These are phyloP conservation scores for Gelatoporia subvermispora DNA, from an alignment of 768 basidiomycete species.

Conservation along the genomic window DNA sequence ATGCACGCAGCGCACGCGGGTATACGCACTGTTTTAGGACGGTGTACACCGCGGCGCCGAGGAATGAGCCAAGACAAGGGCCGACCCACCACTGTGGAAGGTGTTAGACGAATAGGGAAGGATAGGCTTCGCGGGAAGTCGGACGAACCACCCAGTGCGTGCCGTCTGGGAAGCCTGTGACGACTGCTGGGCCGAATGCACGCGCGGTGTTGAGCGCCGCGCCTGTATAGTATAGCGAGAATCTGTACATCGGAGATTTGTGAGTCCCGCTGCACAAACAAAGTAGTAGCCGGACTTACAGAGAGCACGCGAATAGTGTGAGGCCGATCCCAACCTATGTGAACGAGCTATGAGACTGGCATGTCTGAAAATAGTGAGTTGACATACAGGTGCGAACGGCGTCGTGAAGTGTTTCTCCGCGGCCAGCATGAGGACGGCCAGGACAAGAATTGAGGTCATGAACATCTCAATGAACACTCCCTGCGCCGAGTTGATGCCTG, in stretches of 20 bases:
- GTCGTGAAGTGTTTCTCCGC: slow-evolving; percentile 65
- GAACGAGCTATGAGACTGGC: neutral
- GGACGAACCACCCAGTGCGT: slow-evolving; percentile 59
- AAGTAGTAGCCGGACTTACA: slow-evolving; percentile 36
- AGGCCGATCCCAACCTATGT: slow-evolving; percentile 58
- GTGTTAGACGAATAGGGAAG: neutral
- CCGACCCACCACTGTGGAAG: slow-evolving; percentile 61
- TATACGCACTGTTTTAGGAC: slow-evolving; percentile 45
- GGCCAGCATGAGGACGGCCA: slow-evolving; percentile 67
- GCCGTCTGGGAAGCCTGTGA: slow-evolving; percentile 48
- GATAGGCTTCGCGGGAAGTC: neutral
- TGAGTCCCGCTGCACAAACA: neutral
- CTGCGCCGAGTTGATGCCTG: slow-evolving; percentile 47
- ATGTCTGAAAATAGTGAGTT: neutral
- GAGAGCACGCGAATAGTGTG: slow-evolving; percentile 56
- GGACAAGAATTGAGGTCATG: slow-evolving; percentile 51
- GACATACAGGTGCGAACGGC: slow-evolving; percentile 59
- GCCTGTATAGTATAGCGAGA: slow-evolving; percentile 58
- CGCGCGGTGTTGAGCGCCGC: slow-evolving; percentile 67
- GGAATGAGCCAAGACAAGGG: slow-evolving; percentile 59
- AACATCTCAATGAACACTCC: slow-evolving; percentile 75
- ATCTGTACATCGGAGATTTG: slow-evolving; percentile 30
- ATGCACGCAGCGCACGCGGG: neutral
- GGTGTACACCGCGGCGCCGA: slow-evolving; percentile 53
- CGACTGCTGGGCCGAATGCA: slow-evolving; percentile 64